Conservation (phyloP, 768 basidiomycete genomes). For the Lentinula raphanica region DNA sequence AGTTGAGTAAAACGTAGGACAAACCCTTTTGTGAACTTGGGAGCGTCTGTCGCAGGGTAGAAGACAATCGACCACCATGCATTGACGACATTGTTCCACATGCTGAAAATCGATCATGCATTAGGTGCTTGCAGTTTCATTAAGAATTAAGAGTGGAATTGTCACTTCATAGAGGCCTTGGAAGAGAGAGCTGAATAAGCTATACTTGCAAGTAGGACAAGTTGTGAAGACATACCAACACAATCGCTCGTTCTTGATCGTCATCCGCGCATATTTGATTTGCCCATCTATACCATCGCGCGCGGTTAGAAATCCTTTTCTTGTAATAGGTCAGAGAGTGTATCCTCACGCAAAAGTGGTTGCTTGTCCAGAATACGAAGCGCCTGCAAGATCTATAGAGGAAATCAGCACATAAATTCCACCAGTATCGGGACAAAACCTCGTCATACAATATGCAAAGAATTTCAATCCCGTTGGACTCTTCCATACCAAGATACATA, state of each 20-base stretch:
- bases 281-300: slow-evolving; percentile 52
- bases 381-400: slow-evolving; percentile 48
- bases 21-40: slow-evolving; percentile 55
- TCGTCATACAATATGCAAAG: slow-evolving; percentile 62
- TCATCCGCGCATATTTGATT: slow-evolving; percentile 73
- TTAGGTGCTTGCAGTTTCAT: not conserved
- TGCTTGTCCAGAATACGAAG: slow-evolving; percentile 71
- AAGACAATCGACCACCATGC: slow-evolving; percentile 70
- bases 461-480: slow-evolving; percentile 61
- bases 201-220: not conserved
- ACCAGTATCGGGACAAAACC: not conserved
- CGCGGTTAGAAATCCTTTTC: not conserved
- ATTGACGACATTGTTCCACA: slow-evolving; percentile 67
- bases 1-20: not conserved
- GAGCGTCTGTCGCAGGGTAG: slow-evolving; percentile 71
- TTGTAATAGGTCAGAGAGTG: not conserved
- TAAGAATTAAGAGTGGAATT: slow-evolving; percentile 8
- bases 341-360: slow-evolving; percentile 61
- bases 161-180: slow-evolving; percentile 65
- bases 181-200: not conserved
- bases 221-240: slow-evolving; percentile 31
- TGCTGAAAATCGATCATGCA: slow-evolving; percentile 32
- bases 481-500: slow-evolving; percentile 58
- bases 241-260: slow-evolving; percentile 61
- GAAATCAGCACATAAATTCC: not conserved